Evolutionary conservation across 352 stramenopile species (phyloP), one percentile per base, ranked within the genome.

Genomic region (Bremia lactucae): DNA sequence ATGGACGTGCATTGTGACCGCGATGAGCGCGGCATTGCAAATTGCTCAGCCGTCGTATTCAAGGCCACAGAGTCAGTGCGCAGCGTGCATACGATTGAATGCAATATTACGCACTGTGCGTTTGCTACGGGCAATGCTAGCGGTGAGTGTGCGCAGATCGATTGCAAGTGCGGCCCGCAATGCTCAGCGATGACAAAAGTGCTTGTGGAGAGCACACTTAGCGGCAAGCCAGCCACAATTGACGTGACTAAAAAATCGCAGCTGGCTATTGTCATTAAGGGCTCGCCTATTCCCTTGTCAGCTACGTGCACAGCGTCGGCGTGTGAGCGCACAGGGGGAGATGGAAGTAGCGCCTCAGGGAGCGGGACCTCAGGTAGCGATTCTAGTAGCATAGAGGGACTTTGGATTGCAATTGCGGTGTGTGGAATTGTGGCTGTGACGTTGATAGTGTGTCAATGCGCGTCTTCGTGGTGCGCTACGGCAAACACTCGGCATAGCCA

Each of bases 201-300:
- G 1, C 51, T 90, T 11, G 72, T 90, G 34, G 77, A 90, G 52
- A 42, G 62, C 87, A 73, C 39, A 28, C 52, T 90, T 16, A 84
- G 68, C 34, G 72, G 74, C 39, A 86, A 90, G 41, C 67, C 72
- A 2, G 73, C 64, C 24, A 77, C 68, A 49, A 62, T 84, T 37
- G 46, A 46, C n/a, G 60, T 74, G n/a, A 49, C 56, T 10, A 75
- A 78, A 43, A 20, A 7, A 25, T 71, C 70, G 15, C 7, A 15
- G 11, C 37, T 90, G 2, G 44, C 65, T 6, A 75, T 90, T 34
- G 56, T 78, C 11, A 87, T 90, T 35, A 62, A 86, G 46, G 77
- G 58, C 29, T 75, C 77, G 22, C 77, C 77, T 6, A 58, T 90
- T 31, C 77, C 77, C 31, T 42, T 90, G n/a, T 64, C 67, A 10